Evolutionary conservation across 495 filamentous ascomycete genomes (phyloP), one percentile per base, ranked within the genome.

Genomic region (Penicillium atrosanguineum): DNA sequence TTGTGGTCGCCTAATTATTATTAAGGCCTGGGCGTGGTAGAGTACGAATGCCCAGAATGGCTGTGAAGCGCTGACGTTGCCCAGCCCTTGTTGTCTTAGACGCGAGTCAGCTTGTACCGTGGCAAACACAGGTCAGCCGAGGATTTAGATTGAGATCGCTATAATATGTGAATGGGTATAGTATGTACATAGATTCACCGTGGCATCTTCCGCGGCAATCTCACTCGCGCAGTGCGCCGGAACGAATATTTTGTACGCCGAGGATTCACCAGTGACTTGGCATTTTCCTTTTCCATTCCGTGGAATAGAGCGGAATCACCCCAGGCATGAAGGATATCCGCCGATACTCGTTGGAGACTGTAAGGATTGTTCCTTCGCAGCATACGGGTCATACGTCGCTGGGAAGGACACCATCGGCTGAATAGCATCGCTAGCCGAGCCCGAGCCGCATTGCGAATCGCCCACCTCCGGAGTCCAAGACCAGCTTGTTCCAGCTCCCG

Each of bases 381-480:
- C 38, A 62, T 65, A 5, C 73, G 68, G 43, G 75, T 78, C 56
- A 62, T 59, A 9, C 48, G 65, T 15, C 59, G 62, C 18, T 50
- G 64, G 0, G 70, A 74, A 19, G 55, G 54, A 7, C 60, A 29
- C 28, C 59, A 62, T 7, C 38, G 57, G 9, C 79, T 77, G 54
- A 76, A 86, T 1, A 85, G 70, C 6, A 74, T 70, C 21, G 67
- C 61, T 28, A 87, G 64, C 14, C 83, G 80, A n/a, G 69, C 57
- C 11, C 66, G 64, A 55, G 81, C 75, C 1, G 75, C 77, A 8
- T 61, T 63, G 7, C 68, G 59, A 12, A 87, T 72, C 16, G 48
- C 48, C 2, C 44, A 28, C 19, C 44, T 48, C 8, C 66, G 43
- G 26, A 86, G 67, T n/a, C 55, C 46, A 6, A 84, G 67, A n/a